Base-by-base conservation (phyloP, 2,329 filamentous ascomycete species). In the Penicillium oxalicum region DNA sequence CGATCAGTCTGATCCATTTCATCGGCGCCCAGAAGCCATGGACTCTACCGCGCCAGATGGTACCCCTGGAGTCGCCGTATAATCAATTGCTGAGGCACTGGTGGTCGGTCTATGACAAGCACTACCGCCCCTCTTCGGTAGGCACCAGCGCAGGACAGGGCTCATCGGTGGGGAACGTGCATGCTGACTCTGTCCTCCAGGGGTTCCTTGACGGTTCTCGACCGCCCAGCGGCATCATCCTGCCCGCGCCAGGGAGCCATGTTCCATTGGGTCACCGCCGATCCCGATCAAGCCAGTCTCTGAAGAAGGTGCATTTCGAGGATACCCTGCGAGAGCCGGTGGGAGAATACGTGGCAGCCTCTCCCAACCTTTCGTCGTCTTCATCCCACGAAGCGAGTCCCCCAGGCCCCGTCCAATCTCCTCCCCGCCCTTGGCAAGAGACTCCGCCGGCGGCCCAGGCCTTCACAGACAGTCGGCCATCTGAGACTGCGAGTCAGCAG, bases 31-130 rank as follows among this genome's bases (percentile, higher is more conserved):
- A 88, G 48, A 98, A 98, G 73, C 93, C 93, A 0, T 98, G 93
- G 93, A 78, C 79, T 24, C 72, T 81, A 51, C 83, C 67, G n/a
- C 63, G 70, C 40, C 64, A 70, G 51, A 59, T 64, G 34, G 48
- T 60, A 12, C 65, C 66, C 2, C 38, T 61, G 37, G 65, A 69
- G n/a, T 65, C 66, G 11, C 69, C 70, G 0, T 95, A 91, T 66
- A 84, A 88, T 63, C 87, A 96, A 70, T 84, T 97, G 74, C 73
- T 90, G 37, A 85, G 83, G 51, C 81, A 83, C 62, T 98, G 93
- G 93, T 98, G 91, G 91, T 82, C 89, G 39, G 87, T 95, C 37
- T 95, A 95, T 66, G 91, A 97, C 70, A 78, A 81, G 53, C 91
- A 97, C 72, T 91, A 94, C 66, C 78, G 79, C 44, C 64, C 69